Evolutionary conservation across 495 filamentous ascomycete species (phyloP), one percentile per base, ranked within the genome.

Genomic region (Chaetomidium leptoderma): DNA sequence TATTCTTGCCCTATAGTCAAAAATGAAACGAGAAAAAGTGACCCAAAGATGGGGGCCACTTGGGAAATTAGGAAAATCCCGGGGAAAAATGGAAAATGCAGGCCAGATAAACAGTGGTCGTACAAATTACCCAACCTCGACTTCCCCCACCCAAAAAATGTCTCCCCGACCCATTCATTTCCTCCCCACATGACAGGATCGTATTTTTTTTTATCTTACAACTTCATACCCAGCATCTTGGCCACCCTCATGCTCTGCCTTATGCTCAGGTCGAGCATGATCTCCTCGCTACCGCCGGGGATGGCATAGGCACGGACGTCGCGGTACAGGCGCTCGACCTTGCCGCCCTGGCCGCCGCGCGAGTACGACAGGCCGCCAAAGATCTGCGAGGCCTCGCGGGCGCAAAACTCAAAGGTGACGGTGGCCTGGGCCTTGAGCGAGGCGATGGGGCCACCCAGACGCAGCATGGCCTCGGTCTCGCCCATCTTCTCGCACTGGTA

Each of bases 281-380:
- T 98, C 81, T 98, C 93, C 76, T 98, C 93, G 68, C 84, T 89
- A 33, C 93, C 93, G 70, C 93, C 93, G 5, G 93, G 93, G 63
- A 98, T 98, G 47, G 93, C 92, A 71, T 98, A 98, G 24, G 93
- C 93, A 57, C 93, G 80, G n/a, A 98, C 93, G 75, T 98, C 93
- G 57, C 93, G 80, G 71, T 98, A 98, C 62, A 98, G 75, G 33
- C 93, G 75, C 82, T 98, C 93, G 49, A 98, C 83, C 85, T 98
- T 98, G 35, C 84, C 92, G 58, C 93, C 93, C 75, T 97, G 92
- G 24, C 93, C 93, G 55, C 93, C 93, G 51, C 92, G 82, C 57
- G 84, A 89, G 75, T 98, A 98, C 64, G 88, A 92, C 53, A 98
- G 75, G 39, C 93, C 93, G 64, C 93, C 93, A 62, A 97, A 97